Conservation (phyloP, 805 yeast species). For the Yamadazyma sp. region DNA sequence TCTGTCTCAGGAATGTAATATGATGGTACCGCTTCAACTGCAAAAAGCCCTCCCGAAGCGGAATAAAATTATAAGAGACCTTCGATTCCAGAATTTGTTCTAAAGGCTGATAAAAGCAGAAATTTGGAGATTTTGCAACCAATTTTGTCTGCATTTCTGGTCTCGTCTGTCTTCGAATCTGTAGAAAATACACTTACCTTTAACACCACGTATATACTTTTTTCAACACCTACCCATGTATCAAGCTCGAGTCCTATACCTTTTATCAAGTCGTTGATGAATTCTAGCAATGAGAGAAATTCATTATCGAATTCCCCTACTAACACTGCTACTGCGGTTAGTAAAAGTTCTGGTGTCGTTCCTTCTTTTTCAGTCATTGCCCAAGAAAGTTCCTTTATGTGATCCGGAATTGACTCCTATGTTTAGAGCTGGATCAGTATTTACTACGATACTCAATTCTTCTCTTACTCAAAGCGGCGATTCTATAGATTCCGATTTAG, state of each 20-base stretch:
- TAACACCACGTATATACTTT: background rate
- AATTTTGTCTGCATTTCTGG: too few species aligned
- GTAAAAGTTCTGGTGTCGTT: too few species aligned
- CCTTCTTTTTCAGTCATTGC: too few species aligned
- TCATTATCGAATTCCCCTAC: too few species aligned
- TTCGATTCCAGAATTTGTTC: too few species aligned
- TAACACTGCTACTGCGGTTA: too few species aligned
- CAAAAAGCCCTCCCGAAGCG: background rate
- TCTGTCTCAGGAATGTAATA: background rate
- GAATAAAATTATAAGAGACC: too few species aligned
- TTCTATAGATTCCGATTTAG: slow-evolving; percentile 4
- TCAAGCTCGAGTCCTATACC: slow-evolving; percentile 1
- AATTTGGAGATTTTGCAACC: too few species aligned
- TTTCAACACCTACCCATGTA: background rate
- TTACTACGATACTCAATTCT: slow-evolving; percentile 12
- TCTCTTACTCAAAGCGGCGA: slow-evolving; percentile 8
- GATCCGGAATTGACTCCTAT: too few species aligned
- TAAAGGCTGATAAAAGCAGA: too few species aligned
- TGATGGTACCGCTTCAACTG: background rate
- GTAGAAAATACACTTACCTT: background rate
- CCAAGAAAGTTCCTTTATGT: too few species aligned
- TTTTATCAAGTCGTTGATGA: slow-evolving; percentile 1
- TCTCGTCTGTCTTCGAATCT: too few species aligned
- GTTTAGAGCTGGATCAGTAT: slow-evolving; percentile 10
- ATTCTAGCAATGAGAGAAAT: slow-evolving; percentile 1